Evolutionary conservation across 2,329 filamentous ascomycete species (phyloP), one percentile per base, ranked within the genome.

Genomic region (Aspergillus felis): DNA sequence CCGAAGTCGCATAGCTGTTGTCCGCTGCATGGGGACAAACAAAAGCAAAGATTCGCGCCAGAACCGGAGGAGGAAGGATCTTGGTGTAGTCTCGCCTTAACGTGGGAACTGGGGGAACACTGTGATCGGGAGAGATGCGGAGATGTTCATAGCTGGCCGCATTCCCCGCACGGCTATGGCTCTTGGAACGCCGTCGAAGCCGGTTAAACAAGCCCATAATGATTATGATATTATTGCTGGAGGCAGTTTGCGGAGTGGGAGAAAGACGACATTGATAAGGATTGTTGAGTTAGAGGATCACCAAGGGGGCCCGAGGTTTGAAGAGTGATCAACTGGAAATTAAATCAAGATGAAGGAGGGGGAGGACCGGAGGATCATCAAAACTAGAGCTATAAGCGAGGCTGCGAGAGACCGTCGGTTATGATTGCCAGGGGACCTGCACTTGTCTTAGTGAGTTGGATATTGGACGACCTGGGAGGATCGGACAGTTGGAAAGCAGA

Each of bases 11-110:
- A 74, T 94, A 95, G 58, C 82, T 87, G 70, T 87, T 81, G 75
- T 97, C 92, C 54, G 79, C 77, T 38, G 86, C 79, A 74, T 97
- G 93, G 7, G 92, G 92, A 67, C 92, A 97, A 56, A 97, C 87
- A 64, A 86, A 86, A 66, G 82, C 76, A 73, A 97, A 93, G 70
- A 97, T 92, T 70, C 84, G 85, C 64, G 85, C 81, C 57, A 97
- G 81, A 29, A 96, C 80, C n/a, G 82, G 76, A 27, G 82, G 76
- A 9, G 91, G 88, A 10, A 97, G 82, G 53, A 75, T 74, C 44
- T 78, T 76, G 51, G 86, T 78, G 41, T 60, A 65, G 61, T 77
- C 73, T 50, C 53, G 61, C 35, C 61, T 61, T 35, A 53, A 56
- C 25, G 52, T 27, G 47, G 62, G 65, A 49, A 62, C 17, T 8